Evolutionary conservation across 2,329 filamentous ascomycete genomes (phyloP).

Genomic region (Alternaria sp.): DNA sequence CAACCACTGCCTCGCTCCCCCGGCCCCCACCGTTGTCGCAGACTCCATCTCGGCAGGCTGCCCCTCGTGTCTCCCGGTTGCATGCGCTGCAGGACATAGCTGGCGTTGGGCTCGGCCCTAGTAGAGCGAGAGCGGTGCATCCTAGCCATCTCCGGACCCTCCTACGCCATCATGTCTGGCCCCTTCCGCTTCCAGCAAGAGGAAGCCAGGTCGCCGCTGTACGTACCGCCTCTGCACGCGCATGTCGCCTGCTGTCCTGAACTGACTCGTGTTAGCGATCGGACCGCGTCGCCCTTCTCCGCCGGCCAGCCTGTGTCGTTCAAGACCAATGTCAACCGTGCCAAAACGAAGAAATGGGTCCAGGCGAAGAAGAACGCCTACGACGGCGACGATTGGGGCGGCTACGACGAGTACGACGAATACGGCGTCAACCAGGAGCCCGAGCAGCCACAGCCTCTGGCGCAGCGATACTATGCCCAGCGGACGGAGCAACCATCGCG

Average conservation of each 20-base stretch:
- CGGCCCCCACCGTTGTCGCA: not conserved
- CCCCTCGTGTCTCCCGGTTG: constrained; percentile 4
- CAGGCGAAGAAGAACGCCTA: constrained; percentile 87
- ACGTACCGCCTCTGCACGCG: constrained; percentile 17
- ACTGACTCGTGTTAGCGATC: constrained; percentile 35
- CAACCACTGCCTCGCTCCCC: not conserved
- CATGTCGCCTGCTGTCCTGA: not conserved
- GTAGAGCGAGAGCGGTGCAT: constrained; percentile 4
- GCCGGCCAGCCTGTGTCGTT: constrained; percentile 63
- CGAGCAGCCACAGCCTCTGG: constrained; percentile 47
- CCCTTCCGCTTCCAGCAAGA: constrained; percentile 50
- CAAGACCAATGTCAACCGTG: constrained; percentile 84
- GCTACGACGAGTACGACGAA: constrained; percentile 63
- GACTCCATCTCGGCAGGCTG: not conserved
- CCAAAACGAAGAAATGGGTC: constrained; percentile 94
- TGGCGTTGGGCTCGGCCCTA: constrained; percentile 24
- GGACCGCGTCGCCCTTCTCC: constrained; percentile 33
- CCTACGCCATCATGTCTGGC: constrained; percentile 43
- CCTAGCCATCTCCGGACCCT: not conserved
- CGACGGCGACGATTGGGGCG: constrained; percentile 93
- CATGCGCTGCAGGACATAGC: constrained; percentile 22
- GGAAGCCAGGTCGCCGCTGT: constrained; percentile 48
- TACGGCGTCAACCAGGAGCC: constrained; percentile 59
- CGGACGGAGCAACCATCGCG: constrained; percentile 33
- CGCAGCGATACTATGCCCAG: constrained; percentile 53